Percentiles rank a stretch among this genome's conserved stretches.
Conservation (phyloP, 1,139 yeast species). For the Spathaspora jeffriesii region DNA sequence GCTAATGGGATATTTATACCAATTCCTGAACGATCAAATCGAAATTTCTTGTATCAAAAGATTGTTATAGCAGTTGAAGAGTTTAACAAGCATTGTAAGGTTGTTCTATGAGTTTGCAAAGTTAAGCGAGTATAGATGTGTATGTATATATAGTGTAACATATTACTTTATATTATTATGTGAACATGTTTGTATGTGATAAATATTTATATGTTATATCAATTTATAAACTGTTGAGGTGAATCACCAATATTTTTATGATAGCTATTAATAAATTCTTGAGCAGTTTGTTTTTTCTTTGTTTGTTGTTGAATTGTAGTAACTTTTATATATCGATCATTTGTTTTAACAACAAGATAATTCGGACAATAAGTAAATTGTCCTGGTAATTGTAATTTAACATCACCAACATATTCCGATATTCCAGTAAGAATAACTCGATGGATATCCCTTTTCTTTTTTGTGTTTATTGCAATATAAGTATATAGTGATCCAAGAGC, state of each 20-base stretch:
- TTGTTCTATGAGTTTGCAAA: constrained; percentile 14
- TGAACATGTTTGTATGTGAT: background rate
- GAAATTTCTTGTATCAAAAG: constrained; percentile 67
- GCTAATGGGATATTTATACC: constrained; percentile 78
- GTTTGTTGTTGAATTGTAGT: constrained; percentile 54
- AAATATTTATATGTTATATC: constrained; percentile 5
- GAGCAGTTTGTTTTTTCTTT: constrained; percentile 45
- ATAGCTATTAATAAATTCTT: constrained; percentile 9
- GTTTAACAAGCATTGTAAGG: constrained; percentile 65
- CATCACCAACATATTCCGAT: constrained; percentile 3
- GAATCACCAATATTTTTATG: constrained; percentile 12
- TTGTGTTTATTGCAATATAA: constrained; percentile 35
- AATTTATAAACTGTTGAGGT: constrained; percentile 12
- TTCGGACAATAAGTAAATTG: constrained; percentile 30
- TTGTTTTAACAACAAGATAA: constrained; percentile 38
- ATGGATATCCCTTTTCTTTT: constrained; percentile 33
- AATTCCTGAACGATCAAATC: constrained; percentile 64
- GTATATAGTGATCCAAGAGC: constrained; percentile 65
- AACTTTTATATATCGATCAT: constrained; percentile 40
- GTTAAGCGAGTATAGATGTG: background rate
- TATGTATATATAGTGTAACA: no score
- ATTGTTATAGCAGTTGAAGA: constrained; percentile 83
- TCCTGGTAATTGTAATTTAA: constrained; percentile 25
- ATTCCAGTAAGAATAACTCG: constrained; percentile 51
- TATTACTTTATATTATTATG: no score